Evolutionary conservation across 345 rosid genomes (phyloP).

Genomic region (Hevea brasiliensis): DNA sequence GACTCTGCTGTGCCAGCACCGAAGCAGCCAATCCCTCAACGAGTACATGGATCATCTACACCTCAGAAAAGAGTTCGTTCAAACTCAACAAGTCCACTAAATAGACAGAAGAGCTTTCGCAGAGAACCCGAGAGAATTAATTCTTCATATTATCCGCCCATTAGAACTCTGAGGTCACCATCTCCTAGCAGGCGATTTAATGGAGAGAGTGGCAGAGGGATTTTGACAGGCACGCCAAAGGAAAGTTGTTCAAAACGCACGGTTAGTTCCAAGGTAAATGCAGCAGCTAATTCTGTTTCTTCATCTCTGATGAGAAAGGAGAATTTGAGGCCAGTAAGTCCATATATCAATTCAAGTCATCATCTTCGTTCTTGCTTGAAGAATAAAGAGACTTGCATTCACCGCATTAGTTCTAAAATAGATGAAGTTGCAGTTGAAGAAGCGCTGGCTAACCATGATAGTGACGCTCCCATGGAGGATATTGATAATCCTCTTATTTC

Average conservation of each 20-base stretch:
- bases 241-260: conserved; percentile 37
- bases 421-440: conserved; percentile 44
- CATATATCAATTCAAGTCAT: conserved; percentile 21
- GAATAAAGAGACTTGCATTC: conserved; percentile 49
- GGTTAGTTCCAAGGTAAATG: conserved; percentile 31
- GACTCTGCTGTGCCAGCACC: background rate
- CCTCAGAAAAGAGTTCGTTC: conserved; percentile 55
- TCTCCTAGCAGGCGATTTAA: conserved; percentile 60
- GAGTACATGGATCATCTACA: conserved; percentile 27
- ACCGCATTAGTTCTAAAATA: conserved; percentile 54
- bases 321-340: conserved; percentile 35
- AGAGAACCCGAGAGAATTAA: conserved; percentile 36
- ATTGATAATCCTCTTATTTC: conserved; percentile 73
- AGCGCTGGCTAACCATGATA: conserved; percentile 34
- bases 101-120: conserved; percentile 72
- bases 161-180: conserved; percentile 49
- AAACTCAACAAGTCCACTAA: conserved; percentile 54
- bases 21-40: conserved; percentile 26
- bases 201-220: conserved; percentile 32
- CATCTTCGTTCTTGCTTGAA: conserved; percentile 26
- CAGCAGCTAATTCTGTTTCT: conserved; percentile 30
- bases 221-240: conserved; percentile 17
- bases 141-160: conserved; percentile 23
- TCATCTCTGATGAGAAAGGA: conserved; percentile 34
- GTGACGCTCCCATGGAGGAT: conserved; percentile 46